Conservation (phyloP, 768 basidiomycete genomes). For the Lactifluus hygrophoroides region DNA sequence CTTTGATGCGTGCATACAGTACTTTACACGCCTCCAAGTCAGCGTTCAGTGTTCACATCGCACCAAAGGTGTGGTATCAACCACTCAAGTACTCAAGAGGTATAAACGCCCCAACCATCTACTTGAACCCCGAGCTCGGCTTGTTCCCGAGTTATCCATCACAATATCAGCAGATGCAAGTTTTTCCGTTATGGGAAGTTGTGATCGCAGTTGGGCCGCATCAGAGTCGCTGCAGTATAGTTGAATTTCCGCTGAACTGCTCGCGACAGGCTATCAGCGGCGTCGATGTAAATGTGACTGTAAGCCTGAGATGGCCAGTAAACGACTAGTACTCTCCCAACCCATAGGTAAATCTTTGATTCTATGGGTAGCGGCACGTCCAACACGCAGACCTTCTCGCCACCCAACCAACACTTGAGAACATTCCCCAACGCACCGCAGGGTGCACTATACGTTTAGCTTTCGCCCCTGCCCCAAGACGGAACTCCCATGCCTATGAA, state of each 20-base stretch:
- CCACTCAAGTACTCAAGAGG: slow-evolving; percentile 53
- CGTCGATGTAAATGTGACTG: not conserved
- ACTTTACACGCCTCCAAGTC: slow-evolving; percentile 28
- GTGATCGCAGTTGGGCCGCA: slow-evolving; percentile 73
- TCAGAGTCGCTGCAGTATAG: slow-evolving; percentile 76
- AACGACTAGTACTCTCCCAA: slow-evolving; percentile 79
- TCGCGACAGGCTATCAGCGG: not conserved
- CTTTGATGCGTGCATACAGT: slow-evolving; percentile 5
- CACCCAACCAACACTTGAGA: slow-evolving; percentile 62
- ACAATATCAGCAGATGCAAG: slow-evolving; percentile 78
- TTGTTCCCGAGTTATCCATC: slow-evolving; percentile 79
- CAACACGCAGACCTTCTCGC: slow-evolving; percentile 70
- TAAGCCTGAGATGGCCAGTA: slow-evolving; percentile 73
- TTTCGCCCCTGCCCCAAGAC: slow-evolving; percentile 53
- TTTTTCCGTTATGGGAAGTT: slow-evolving; percentile 73
- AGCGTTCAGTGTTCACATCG: slow-evolving; percentile 32
- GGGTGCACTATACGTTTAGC: slow-evolving; percentile 89
- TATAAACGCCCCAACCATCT: slow-evolving; percentile 32
- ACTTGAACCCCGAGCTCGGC: slow-evolving; percentile 56
- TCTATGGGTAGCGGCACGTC: slow-evolving; percentile 94
- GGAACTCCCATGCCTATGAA: no score
- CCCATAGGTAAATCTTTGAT: slow-evolving; percentile 73
- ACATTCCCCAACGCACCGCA: slow-evolving; percentile 79
- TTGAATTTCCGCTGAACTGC: slow-evolving; percentile 78
- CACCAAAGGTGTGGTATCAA: slow-evolving; percentile 46